Percentiles rank a stretch among this genome's conserved stretches.
Conservation (phyloP, 768 basidiomycete species). For the Suillus brevipes region DNA sequence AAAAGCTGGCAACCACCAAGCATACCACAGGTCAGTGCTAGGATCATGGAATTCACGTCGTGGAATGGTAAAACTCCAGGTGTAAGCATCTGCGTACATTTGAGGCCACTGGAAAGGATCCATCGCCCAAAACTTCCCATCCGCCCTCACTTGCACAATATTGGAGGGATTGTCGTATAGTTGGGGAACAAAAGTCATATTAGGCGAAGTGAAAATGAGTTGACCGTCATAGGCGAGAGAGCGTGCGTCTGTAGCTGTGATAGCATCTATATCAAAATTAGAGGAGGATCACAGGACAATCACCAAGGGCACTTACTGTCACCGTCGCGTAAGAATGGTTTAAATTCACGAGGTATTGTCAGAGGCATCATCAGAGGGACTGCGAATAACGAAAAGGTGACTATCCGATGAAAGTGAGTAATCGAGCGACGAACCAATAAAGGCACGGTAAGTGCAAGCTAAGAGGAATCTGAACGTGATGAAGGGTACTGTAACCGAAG, state of each 20-base stretch:
- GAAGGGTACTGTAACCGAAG: neutral
- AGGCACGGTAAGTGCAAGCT: neutral
- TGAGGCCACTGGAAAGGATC: neutral
- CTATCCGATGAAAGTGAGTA: neutral
- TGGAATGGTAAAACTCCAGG: neutral
- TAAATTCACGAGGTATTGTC: neutral
- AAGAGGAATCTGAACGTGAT: neutral
- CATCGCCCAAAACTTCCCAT: neutral
- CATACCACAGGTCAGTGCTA: neutral
- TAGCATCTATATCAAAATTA: neutral
- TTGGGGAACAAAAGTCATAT: neutral
- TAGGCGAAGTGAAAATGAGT: neutral
- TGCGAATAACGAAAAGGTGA: neutral
- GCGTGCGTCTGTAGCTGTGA: neutral
- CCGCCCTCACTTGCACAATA: neutral
- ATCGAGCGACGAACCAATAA: neutral
- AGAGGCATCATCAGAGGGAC: neutral
- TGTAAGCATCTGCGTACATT: neutral
- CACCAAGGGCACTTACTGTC: neutral
- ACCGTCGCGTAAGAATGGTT: neutral
- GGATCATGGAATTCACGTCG: neutral
- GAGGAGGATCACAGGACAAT: neutral
- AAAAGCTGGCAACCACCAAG: neutral
- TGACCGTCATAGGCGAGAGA: neutral
- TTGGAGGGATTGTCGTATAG: neutral